Evolutionary conservation across 805 yeast species (phyloP), one percentile per base, ranked within the genome.

Genomic region (Hanseniaspora nectarophila): DNA sequence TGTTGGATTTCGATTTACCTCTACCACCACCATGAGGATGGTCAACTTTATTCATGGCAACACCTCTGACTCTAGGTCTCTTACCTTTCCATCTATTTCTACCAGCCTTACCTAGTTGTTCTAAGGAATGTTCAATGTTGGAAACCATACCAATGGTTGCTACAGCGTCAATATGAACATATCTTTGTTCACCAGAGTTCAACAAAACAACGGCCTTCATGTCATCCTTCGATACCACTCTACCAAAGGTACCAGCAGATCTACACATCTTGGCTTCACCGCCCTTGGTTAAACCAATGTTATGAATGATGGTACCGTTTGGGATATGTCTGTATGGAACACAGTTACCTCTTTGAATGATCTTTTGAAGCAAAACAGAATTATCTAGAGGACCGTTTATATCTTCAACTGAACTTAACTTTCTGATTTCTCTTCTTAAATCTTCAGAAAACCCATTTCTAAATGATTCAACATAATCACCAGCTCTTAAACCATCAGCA

Each of bases 11-110:
- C 56, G 95, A 85, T 70, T 92, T 92, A 78, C 98, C 98, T 76
- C 98, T 82, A 72, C 98, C 98, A 82, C 98, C 98, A 75, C 98
- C 98, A 63, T 87, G 89, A 58, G 98, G 98, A 73, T 92, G 98
- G 69, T 92, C 97, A 65, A 81, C 79, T 57, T 92, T 92, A 71
- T 92, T 92, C 95, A 86, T 87, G 46, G 98, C 97, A 60, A 87
- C 85, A 77, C 98, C 98, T 73, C 98, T 83, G 37, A 89, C 97
- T 48, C 82, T 79, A 34, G 98, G 98, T 69, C 97, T 81, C 62
- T 83, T 81, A 57, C 97, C 98, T 64, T 84, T 73, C 74, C 88
- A 82, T 67, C 98, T 82, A 50, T 82, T 74, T 69, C 97, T 80
- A 62, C 98, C 98, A 23, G 98, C 98, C 68, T 92, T 92, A 75